These are phyloP conservation scores for Beauveria caledonica DNA, from an alignment of 2,329 filamentous ascomycete genomes.

Conservation along the genomic window DNA sequence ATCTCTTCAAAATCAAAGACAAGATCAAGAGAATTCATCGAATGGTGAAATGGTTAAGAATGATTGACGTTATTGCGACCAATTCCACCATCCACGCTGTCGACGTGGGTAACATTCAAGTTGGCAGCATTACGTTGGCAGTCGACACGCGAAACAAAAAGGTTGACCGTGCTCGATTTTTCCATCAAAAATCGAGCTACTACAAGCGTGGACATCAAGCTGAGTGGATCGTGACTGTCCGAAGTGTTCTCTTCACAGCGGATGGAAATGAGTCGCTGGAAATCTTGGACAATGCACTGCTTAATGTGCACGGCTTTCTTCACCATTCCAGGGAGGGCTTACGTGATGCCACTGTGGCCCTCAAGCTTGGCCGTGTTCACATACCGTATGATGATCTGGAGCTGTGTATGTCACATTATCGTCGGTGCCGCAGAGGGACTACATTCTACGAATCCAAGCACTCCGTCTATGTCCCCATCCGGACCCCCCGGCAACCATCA, in stretches of 20 bases:
- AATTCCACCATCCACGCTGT: conserved; percentile 70
- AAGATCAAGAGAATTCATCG: conserved; percentile 78
- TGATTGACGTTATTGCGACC: conserved; percentile 81
- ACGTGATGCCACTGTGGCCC: conserved; percentile 77
- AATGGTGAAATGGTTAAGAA: conserved; percentile 77
- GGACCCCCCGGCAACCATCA: conserved; percentile 54
- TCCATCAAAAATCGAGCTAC: conserved; percentile 61
- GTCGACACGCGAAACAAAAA: conserved; percentile 89
- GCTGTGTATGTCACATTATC: conserved; percentile 50
- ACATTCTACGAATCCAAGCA: conserved; percentile 30
- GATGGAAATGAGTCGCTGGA: conserved; percentile 80
- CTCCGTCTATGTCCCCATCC: conserved; percentile 55
- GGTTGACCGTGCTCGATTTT: conserved; percentile 82
- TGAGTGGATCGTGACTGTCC: conserved; percentile 85
- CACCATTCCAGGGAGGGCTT: conserved; percentile 80
- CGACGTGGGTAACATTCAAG: conserved; percentile 75
- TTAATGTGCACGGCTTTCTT: conserved; percentile 88
- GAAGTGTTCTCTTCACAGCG: conserved; percentile 82
- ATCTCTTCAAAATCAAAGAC: conserved; percentile 71
- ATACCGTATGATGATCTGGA: conserved; percentile 83
- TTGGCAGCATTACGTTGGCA: conserved; percentile 75
- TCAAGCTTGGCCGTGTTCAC: conserved; percentile 86
- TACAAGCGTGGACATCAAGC: conserved; percentile 60
- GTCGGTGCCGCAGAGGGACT: conserved; percentile 32
- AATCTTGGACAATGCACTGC: conserved; percentile 74